phyloP scores from a whole-genome alignment of 768 basidiomycete species.

The Amanita jacksonii region DNA sequence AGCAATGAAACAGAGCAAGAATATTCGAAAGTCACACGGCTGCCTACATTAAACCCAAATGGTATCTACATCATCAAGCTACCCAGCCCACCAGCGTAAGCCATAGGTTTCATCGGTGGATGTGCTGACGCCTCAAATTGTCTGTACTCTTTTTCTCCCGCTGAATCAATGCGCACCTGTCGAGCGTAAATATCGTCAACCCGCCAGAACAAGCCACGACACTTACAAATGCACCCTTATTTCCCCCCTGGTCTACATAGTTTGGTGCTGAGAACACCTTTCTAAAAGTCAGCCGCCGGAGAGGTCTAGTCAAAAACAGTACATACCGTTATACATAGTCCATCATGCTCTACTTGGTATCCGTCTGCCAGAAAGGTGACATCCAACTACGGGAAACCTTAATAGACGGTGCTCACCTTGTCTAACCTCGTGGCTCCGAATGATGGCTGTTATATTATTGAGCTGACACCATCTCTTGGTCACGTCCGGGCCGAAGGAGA shows the following conservation, averaged over 20 bases:
- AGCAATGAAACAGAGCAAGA: not conserved
- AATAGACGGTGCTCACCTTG: slow-evolving; percentile 43
- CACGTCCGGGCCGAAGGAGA: slow-evolving; percentile 93
- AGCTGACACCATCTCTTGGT: slow-evolving; percentile 82
- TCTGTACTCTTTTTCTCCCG: slow-evolving; percentile 62
- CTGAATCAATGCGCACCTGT: slow-evolving; percentile 75
- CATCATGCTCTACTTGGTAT: slow-evolving; percentile 91
- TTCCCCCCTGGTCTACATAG: slow-evolving; percentile 85
- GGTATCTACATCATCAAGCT: slow-evolving; percentile 55
- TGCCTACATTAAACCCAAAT: slow-evolving; percentile 3
- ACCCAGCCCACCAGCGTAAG: slow-evolving; percentile 64
- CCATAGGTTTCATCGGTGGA: slow-evolving; percentile 91
- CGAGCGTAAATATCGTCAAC: not conserved
- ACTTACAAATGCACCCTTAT: slow-evolving; percentile 87
- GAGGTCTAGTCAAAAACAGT: not conserved
- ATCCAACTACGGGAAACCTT: not conserved
- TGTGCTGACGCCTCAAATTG: slow-evolving; percentile 85
- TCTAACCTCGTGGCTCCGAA: slow-evolving; percentile 95
- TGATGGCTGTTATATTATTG: slow-evolving; percentile 80
- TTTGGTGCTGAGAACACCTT: slow-evolving; percentile 94
- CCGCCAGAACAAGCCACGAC: not conserved
- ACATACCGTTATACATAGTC: slow-evolving; percentile 83
- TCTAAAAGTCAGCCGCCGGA: slow-evolving; percentile 8
- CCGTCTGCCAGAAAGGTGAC: slow-evolving; percentile 45
- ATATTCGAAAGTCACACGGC: slow-evolving; percentile 5